phyloP scores from a whole-genome alignment of 2,329 filamentous ascomycete species.

The Fusarium secorum region DNA sequence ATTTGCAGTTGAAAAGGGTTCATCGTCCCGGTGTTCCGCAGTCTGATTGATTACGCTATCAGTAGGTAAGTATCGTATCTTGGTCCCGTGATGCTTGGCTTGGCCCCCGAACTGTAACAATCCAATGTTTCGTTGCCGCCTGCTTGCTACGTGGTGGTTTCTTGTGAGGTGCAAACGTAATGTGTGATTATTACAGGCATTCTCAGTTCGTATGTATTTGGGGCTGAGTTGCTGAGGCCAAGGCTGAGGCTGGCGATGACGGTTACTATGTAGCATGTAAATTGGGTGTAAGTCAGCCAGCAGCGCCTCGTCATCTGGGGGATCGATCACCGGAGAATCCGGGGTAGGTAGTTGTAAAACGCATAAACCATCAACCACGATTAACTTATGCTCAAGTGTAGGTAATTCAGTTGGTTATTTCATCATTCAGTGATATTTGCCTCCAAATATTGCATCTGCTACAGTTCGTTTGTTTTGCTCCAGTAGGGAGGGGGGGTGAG shows the following conservation, averaged over 20 bases:
- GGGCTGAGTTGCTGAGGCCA: constrained; percentile 18
- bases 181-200: not conserved
- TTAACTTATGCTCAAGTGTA: not conserved
- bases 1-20: not conserved
- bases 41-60: not conserved
- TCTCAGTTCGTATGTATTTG: not conserved
- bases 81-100: constrained; percentile 15
- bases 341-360: constrained; percentile 3
- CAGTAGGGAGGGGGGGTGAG: not conserved
- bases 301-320: constrained; percentile 29
- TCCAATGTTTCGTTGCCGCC: constrained; percentile 6
- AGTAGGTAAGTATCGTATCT: not conserved
- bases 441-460: not conserved
- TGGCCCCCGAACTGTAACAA: constrained; percentile 17
- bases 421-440: not conserved
- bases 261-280: constrained; percentile 6
- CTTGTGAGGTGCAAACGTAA: not conserved
- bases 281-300: constrained; percentile 15
- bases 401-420: not conserved
- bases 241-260: constrained; percentile 1
- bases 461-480: not conserved
- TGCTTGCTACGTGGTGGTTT: not conserved
- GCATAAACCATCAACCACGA: not conserved
- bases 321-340: constrained; percentile 17
- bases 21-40: not conserved